Base-by-base conservation (phyloP, 257 asterid species). In the Solanum bulbocastanum region DNA sequence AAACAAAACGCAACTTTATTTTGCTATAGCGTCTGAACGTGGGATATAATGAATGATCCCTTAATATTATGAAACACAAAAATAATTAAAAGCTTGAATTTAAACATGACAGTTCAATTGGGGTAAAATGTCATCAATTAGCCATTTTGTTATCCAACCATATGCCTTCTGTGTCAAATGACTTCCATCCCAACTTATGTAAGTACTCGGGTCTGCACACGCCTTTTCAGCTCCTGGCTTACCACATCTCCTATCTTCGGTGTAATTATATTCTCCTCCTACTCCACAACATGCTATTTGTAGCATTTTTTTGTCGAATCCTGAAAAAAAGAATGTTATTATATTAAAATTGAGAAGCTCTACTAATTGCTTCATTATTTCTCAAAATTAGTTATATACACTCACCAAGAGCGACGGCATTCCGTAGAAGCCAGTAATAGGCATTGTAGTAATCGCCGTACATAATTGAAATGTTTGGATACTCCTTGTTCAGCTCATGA, bases 121-220 rank as follows among this genome's bases (percentile, higher is more conserved):
- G 22, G 85, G 85, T 79, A 79, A 79, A 1, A 79, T 79, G n/a
- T 79, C 37, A 44, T 44, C 9, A 5, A 44, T 79, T 79, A 79
- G 9, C 85, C 84, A 79, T 44, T 11, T 25, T 44, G 66, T 23
- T 12, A 44, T 15, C 85, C 52, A 65, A 46, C 3, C 52, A 27
- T 91, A 72, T 60, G 91, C 93, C 68, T 66, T 13, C 62, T 87
- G 91, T 13, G 91, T 88, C 83, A 90, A 56, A 86, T 90, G 86
- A 22, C 86, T 10, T 23, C 92, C 92, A 71, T 91, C 91, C 93
- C 93, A 91, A 30, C 82, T 83, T 15, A 88, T 8, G 60, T 68
- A 58, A 9, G 23, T 33, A 62, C 1, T 58, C 25, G 46, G 89
- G 86, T 44, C 39, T 25, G 68, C 27, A 30, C 92, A 91, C 9